phyloP scores from a whole-genome alignment of 495 filamentous ascomycete species.

The Diplogelasinospora grovesii region DNA sequence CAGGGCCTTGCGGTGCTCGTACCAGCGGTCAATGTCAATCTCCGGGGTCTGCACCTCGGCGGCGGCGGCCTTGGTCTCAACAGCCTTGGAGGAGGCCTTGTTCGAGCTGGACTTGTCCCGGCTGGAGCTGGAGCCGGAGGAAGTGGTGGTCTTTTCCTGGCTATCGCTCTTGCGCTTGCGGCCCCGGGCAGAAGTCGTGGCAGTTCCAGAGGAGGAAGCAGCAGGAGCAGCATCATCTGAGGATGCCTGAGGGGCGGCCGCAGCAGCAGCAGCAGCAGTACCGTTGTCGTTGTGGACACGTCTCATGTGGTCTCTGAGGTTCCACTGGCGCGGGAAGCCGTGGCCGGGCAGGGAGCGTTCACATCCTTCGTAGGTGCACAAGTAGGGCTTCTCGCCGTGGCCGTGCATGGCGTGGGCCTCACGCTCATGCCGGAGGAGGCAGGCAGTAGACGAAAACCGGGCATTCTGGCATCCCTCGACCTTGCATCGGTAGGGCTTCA shows the following conservation, averaged over 20 bases:
- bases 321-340: constrained; percentile 90
- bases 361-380: constrained; percentile 77
- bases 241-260: constrained; percentile 31
- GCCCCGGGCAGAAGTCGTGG: constrained; percentile 30
- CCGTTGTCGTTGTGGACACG: constrained; percentile 78
- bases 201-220: constrained; percentile 26
- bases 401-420: constrained; percentile 94
- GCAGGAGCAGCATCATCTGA: constrained; percentile 28
- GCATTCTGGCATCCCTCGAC: constrained; percentile 66
- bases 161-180: constrained; percentile 44
- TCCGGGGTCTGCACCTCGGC: constrained; percentile 22
- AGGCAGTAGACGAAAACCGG: constrained; percentile 87
- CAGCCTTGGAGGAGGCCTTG: constrained; percentile 32
- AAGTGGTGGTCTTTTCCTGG: constrained; percentile 37
- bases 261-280: constrained; percentile 27
- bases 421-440: constrained; percentile 88
- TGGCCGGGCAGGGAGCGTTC: constrained; percentile 71
- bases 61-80: constrained; percentile 15
- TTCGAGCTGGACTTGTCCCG: constrained; percentile 33
- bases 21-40: constrained; percentile 39
- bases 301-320: constrained; percentile 90
- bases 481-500: constrained; percentile 93
- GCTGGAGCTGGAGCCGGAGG: too few species aligned
- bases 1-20: constrained; percentile 41
- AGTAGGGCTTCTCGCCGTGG: constrained; percentile 82